Conservation (phyloP, 1,284 basidiomycete genomes). For the Sphagnurus paluster region DNA sequence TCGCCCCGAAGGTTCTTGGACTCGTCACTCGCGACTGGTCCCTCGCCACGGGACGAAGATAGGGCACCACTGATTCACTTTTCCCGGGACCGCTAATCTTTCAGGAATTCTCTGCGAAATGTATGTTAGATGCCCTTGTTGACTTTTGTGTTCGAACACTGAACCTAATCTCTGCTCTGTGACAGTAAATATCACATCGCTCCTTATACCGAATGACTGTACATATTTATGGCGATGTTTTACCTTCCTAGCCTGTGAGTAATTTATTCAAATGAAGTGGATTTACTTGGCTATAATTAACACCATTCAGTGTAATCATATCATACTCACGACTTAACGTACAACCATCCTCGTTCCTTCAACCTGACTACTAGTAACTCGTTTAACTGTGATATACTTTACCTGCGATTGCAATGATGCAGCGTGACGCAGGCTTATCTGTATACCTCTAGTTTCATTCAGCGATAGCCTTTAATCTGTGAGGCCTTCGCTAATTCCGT, state of each 20-base stretch:
- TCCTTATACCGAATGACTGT: slow-evolving; percentile 10
- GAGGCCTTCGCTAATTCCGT: too few relatives aligned
- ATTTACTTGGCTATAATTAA: slow-evolving; percentile 7
- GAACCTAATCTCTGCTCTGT: slow-evolving; percentile 7
- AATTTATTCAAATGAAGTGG: background rate
- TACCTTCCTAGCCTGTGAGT: slow-evolving; percentile 14
- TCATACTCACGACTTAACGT: slow-evolving; percentile 1
- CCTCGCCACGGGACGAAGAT: slow-evolving; percentile 21
- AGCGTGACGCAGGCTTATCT: too few relatives aligned
- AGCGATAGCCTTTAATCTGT: too few relatives aligned
- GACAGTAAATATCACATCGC: background rate
- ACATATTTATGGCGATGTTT: slow-evolving; percentile 12
- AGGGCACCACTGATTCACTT: slow-evolving; percentile 16
- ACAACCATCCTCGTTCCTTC: background rate
- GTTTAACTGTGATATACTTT: too few relatives aligned
- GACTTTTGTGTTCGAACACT: slow-evolving; percentile 3
- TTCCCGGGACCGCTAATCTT: slow-evolving; percentile 18
- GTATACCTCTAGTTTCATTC: too few relatives aligned
- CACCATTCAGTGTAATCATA: slow-evolving; percentile 13
- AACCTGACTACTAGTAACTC: background rate
- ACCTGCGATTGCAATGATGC: too few relatives aligned
- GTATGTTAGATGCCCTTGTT: too few relatives aligned
- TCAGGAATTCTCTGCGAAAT: background rate
- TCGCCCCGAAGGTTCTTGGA: slow-evolving; percentile 20
- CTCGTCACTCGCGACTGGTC: slow-evolving; percentile 9